phyloP scores from a whole-genome alignment of 2,329 filamentous ascomycete species.

The Chaetomiaceae sp. region DNA sequence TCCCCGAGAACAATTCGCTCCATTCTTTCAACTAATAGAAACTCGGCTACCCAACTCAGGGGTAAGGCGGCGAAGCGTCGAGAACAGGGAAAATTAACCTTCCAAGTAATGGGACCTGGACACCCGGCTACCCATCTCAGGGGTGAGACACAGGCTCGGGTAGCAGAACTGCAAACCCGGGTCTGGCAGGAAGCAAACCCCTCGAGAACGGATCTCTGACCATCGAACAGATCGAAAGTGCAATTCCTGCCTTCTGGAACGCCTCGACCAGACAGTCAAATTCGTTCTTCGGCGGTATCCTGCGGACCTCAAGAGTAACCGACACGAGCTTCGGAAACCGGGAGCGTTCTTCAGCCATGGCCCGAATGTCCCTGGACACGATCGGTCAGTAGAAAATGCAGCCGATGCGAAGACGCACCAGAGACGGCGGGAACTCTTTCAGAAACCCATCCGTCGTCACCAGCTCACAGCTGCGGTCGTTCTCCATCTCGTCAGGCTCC shows the following conservation, averaged over 20 bases:
- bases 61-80: too few species aligned
- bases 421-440: not conserved
- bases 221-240: conserved; percentile 3
- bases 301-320: not conserved
- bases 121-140: not conserved
- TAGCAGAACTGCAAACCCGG: not conserved
- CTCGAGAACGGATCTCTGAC: not conserved
- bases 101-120: too few species aligned
- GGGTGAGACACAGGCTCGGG: conserved; percentile 1
- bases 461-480: not conserved
- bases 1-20: too few species aligned
- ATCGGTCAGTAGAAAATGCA: conserved; percentile 6
- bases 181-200: conserved; percentile 3
- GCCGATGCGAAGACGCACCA: not conserved
- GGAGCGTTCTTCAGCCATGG: not conserved
- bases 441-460: not conserved
- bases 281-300: not conserved
- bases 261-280: not conserved
- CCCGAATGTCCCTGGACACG: not conserved
- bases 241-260: not conserved
- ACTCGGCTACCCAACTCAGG: too few species aligned
- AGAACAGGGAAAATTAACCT: too few species aligned
- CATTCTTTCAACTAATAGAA: too few species aligned
- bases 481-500: not conserved
- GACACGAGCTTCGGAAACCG: not conserved